Evolutionary conservation across 805 yeast genomes (phyloP), one percentile per base, ranked within the genome.

Genomic region (Candida jianshihensis): DNA sequence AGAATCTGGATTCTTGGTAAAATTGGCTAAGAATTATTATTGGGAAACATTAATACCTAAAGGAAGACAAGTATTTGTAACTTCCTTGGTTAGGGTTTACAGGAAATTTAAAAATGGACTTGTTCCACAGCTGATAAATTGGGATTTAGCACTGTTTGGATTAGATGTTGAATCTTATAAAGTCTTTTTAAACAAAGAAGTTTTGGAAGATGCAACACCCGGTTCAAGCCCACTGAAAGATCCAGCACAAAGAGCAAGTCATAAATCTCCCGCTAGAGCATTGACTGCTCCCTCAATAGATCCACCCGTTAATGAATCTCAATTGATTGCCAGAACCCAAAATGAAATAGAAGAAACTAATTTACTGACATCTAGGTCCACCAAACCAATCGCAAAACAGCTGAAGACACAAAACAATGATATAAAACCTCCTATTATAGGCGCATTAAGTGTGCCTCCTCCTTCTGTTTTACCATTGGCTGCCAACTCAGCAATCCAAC

Each of bases 1-100:
- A 11, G 70, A 66, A 3, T 70, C 73, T 34, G 87, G 89, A 2
- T 66, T 84, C 38, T 42, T 70, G 0, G 63, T 83, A 36, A 64
- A 64, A 14, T 67, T 90, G 53, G 82, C 82, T 28, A 89, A 88
- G 53, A 75, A 70, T 31, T 90, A 89, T 57, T 89, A 78, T 60
- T 89, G 97, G 97, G 78, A 71, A 43, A 77, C 85, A 1, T 63
- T 68, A 37, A 58, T 75, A 0, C 62, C 77, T 1, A 68, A 70
- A 37, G 87, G 77, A 44, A 68, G 81, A 41, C 66, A 70, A 9
- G 78, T 73, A 3, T 81, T 81, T 58, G 60, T 76, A 15, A 68
- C 69, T 8, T 66, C 75, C 8, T 42, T 80, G 6, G 53, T 78
- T 7, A 69, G 73, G 33, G 64, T 74, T 20, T 80, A 63, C 49